phyloP scores from a whole-genome alignment of 345 rosid species.

The Citrus australasica region DNA sequence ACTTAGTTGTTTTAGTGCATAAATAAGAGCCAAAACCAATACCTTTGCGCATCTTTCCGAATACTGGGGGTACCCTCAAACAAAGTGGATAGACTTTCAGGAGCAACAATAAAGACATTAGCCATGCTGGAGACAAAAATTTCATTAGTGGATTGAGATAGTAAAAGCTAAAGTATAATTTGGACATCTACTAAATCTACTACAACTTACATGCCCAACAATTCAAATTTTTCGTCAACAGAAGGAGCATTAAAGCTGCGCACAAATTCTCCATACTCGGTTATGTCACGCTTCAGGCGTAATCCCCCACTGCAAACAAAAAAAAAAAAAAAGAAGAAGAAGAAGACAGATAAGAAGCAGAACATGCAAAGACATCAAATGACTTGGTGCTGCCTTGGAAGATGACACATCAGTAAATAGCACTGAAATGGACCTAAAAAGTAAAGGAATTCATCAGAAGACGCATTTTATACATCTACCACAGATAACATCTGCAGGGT shows the following conservation, averaged over 20 bases:
- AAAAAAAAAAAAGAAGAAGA: not conserved
- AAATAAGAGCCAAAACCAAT: conserved; percentile 10
- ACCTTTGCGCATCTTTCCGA: conserved; percentile 91
- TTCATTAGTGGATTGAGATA: conserved; percentile 10
- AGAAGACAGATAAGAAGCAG: not conserved
- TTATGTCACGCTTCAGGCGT: conserved; percentile 93
- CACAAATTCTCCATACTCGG: conserved; percentile 85
- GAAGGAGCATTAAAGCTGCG: conserved; percentile 84
- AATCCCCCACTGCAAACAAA: conserved; percentile 75
- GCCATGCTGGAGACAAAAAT: conserved; percentile 63
- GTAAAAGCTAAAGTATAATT: not conserved
- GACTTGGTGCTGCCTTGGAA: not conserved
- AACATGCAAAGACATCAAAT: conserved; percentile 12
- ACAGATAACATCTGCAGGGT: not conserved
- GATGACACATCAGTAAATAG: not conserved
- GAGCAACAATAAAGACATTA: conserved; percentile 93
- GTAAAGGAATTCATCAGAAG: not conserved
- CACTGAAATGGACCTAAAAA: not conserved
- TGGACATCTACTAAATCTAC: not conserved
- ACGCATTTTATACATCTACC: not conserved
- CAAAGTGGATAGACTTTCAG: conserved; percentile 88
- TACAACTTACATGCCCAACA: conserved; percentile 76
- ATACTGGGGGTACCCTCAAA: conserved; percentile 96
- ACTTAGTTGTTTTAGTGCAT: not conserved
- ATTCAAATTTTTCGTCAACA: conserved; percentile 94